These are phyloP conservation scores for Cryptococcus hybrid DNA, from an alignment of 1,284 basidiomycete species.

Conservation along the genomic window DNA sequence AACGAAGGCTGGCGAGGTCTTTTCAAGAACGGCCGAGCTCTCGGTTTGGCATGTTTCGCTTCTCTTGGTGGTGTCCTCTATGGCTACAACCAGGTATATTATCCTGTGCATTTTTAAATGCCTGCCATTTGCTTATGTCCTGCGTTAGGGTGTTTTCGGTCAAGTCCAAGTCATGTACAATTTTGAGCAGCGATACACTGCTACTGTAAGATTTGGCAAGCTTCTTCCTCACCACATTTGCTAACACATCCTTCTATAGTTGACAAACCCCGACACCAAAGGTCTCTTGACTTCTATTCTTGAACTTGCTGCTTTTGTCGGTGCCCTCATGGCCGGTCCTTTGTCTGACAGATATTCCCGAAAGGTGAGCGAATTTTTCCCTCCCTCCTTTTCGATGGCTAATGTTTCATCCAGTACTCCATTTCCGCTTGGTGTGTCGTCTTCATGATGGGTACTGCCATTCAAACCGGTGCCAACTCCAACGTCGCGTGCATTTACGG, in stretches of 20 bases:
- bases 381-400: not conserved
- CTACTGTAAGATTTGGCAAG: conserved; percentile 23
- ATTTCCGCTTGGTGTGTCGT: conserved; percentile 46
- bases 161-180: conserved; percentile 47
- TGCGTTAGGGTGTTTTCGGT: conserved; percentile 35
- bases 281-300: conserved; percentile 42
- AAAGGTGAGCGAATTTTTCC: conserved; percentile 20
- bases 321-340: conserved; percentile 43
- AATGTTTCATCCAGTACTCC: conserved; percentile 23
- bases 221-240: not conserved
- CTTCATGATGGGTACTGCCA: conserved; percentile 43
- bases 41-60: conserved; percentile 38
- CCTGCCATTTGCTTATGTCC: not conserved
- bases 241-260: conserved; percentile 2
- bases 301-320: conserved; percentile 43
- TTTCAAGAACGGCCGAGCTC: conserved; percentile 32
- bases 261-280: conserved; percentile 18
- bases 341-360: conserved; percentile 41
- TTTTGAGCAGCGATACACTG: conserved; percentile 32
- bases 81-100: conserved; percentile 39
- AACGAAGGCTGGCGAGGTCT: conserved; percentile 37
- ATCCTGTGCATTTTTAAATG: not conserved
- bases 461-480: conserved; percentile 39
- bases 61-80: conserved; percentile 48
- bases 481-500: conserved; percentile 41